Conservation (phyloP, 1,284 basidiomycete genomes). For the Mycosarcoma mackinlayi region DNA sequence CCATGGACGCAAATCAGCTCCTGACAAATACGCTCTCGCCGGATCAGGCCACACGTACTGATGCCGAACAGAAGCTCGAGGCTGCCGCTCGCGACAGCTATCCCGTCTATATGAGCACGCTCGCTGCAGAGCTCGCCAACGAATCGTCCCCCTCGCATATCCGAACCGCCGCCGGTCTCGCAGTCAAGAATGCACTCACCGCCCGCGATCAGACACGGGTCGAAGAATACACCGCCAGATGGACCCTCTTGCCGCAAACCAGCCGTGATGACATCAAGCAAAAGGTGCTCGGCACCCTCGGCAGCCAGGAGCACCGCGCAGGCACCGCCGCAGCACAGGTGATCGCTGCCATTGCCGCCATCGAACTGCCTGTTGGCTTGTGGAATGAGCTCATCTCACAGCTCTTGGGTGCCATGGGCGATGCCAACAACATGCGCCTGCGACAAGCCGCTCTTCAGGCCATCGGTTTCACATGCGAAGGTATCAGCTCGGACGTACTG, state of each 20-base stretch:
- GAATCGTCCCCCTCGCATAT: slow-evolving; percentile 73
- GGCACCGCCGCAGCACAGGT: slow-evolving; percentile 91
- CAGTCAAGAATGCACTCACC: slow-evolving; percentile 93
- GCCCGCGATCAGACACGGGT: slow-evolving; percentile 80
- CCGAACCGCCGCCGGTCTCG: slow-evolving; percentile 92
- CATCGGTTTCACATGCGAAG: slow-evolving; percentile 96
- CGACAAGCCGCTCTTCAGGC: slow-evolving; percentile 90
- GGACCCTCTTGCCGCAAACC: slow-evolving; percentile 79
- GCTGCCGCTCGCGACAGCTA: slow-evolving; percentile 64
- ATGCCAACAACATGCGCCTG: slow-evolving; percentile 79
- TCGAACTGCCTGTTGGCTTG: slow-evolving; percentile 86
- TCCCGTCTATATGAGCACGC: slow-evolving; percentile 62
- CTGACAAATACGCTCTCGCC: slow-evolving; percentile 67
- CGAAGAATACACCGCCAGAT: slow-evolving; percentile 70
- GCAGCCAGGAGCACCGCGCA: slow-evolving; percentile 78
- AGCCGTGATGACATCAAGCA: slow-evolving; percentile 87
- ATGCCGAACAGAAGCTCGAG: slow-evolving; percentile 66
- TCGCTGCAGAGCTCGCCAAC: slow-evolving; percentile 62
- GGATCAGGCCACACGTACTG: slow-evolving; percentile 59
- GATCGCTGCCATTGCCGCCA: slow-evolving; percentile 89
- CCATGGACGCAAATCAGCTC: slow-evolving; percentile 66
- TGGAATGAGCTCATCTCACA: slow-evolving; percentile 92
- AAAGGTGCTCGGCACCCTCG: slow-evolving; percentile 83
- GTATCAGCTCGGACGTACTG: slow-evolving; percentile 80
- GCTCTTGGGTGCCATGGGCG: slow-evolving; percentile 86